A percentile compares a stretch with the other conserved stretches of the same genome.
Evolutionary conservation across 352 stramenopile species (phyloP).

Genomic region (Aphanomyces stellatus): DNA sequence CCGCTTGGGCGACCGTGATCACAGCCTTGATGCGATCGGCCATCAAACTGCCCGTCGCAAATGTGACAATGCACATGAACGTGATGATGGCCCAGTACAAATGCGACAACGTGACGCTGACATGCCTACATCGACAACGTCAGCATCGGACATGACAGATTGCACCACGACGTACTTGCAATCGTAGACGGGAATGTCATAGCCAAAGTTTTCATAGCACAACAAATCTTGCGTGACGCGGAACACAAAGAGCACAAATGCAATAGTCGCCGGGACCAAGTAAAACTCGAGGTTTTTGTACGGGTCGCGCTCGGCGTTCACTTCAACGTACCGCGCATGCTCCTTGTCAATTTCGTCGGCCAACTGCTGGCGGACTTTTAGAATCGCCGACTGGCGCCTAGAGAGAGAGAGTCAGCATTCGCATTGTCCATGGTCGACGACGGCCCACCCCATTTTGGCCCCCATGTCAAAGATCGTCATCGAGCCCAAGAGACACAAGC

Average conservation of each 20-base stretch:
- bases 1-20: constrained; percentile 54
- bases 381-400: constrained; percentile 75
- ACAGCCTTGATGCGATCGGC: constrained; percentile 75
- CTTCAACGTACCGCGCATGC: constrained; percentile 84
- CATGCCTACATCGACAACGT: constrained; percentile 40
- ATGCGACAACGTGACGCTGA: constrained; percentile 77
- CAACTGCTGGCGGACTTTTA: constrained; percentile 77
- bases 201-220: constrained; percentile 78
- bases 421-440: constrained; percentile 21
- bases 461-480: constrained; percentile 90
- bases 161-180: constrained; percentile 67
- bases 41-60: constrained; percentile 78
- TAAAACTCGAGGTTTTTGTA: constrained; percentile 93
- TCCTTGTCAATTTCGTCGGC: constrained; percentile 85
- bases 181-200: constrained; percentile 82
- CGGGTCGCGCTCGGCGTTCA: constrained; percentile 94
- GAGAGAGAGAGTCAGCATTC: not conserved
- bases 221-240: constrained; percentile 78
- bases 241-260: constrained; percentile 82
- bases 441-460: constrained; percentile 87
- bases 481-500: constrained; percentile 61
- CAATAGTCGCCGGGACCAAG: constrained; percentile 86
- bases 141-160: constrained; percentile 12
- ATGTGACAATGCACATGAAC: constrained; percentile 80
- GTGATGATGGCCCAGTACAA: constrained; percentile 83